phyloP scores from a whole-genome alignment of 2,329 filamentous ascomycete species.

The Exophiala bonariae region DNA sequence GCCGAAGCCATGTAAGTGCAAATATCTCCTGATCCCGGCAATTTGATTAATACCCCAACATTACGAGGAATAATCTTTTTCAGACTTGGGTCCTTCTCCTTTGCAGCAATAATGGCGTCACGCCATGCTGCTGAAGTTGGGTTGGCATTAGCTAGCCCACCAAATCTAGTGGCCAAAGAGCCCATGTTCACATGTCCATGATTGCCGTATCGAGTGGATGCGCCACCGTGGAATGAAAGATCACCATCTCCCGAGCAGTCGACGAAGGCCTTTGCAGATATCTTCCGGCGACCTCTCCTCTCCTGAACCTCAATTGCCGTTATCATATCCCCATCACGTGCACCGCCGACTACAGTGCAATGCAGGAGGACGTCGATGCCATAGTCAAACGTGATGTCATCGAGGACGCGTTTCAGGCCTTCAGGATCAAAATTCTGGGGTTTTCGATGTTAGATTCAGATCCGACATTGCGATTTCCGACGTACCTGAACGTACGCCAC shows the following conservation, averaged over 20 bases:
- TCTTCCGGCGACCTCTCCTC: slow-evolving; percentile 8
- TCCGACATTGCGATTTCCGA: neutral
- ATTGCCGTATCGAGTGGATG: slow-evolving; percentile 14
- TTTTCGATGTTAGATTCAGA: neutral
- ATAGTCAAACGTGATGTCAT: slow-evolving; percentile 9
- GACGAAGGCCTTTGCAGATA: slow-evolving; percentile 10
- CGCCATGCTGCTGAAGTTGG: slow-evolving; percentile 9
- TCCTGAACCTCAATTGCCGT: slow-evolving; percentile 11
- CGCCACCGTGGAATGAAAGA: slow-evolving; percentile 8
- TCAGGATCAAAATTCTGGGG: slow-evolving; percentile 7
- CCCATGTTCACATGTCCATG: slow-evolving; percentile 18
- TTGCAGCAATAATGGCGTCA: slow-evolving; percentile 9
- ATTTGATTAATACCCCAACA: slow-evolving; percentile 6
- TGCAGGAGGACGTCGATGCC: slow-evolving; percentile 12
- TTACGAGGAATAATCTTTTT: slow-evolving; percentile 8
- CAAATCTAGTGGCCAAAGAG: slow-evolving; percentile 12
- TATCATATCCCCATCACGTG: neutral
- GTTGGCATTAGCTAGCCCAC: slow-evolving; percentile 8
- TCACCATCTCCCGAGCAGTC: slow-evolving; percentile 15
- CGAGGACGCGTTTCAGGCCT: slow-evolving; percentile 11
- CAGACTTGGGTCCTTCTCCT: slow-evolving; percentile 1
- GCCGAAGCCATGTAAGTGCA: slow-evolving; percentile 12
- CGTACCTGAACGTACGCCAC: slow-evolving; percentile 13
- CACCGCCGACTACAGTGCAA: slow-evolving; percentile 11
- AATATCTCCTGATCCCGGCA: slow-evolving; percentile 11